Conservation (phyloP, 768 basidiomycete species). For the Amanita muscaria region DNA sequence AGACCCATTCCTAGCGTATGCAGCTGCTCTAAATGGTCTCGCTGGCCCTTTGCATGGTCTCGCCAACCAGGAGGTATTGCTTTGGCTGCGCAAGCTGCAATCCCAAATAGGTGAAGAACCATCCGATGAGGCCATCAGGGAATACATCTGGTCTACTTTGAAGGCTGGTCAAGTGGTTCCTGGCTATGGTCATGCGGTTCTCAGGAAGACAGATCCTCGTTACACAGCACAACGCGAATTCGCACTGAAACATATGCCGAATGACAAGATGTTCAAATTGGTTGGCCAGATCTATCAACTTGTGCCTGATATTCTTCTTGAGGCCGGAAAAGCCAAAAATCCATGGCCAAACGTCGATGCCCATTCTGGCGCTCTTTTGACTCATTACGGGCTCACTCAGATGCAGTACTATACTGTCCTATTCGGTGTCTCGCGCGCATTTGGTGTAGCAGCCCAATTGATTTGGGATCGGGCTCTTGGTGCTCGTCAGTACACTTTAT, state of each 20-base stretch:
- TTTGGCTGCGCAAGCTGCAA: conserved; percentile 95
- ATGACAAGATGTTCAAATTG: conserved; percentile 90
- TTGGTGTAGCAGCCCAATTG: conserved; percentile 81
- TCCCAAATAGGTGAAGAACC: conserved; percentile 77
- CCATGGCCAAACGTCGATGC: conserved; percentile 98
- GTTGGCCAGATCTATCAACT: conserved; percentile 84
- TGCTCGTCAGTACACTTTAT: conserved; percentile 55
- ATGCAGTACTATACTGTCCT: conserved; percentile 98
- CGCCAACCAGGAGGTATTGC: conserved; percentile 93
- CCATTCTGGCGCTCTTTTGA: conserved; percentile 85
- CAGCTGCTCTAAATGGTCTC: conserved; percentile 89
- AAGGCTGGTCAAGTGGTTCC: conserved; percentile 93
- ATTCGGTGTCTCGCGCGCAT: conserved; percentile 93
- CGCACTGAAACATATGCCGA: conserved; percentile 73
- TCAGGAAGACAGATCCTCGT: conserved; percentile 88
- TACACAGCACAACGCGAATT: conserved; percentile 89
- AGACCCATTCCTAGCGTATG: conserved; percentile 94
- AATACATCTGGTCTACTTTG: conserved; percentile 93
- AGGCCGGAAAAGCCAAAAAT: conserved; percentile 90
- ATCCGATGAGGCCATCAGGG: conserved; percentile 78
- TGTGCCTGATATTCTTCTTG: conserved; percentile 84
- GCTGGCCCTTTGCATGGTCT: conserved; percentile 96
- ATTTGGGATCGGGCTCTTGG: conserved; percentile 93
- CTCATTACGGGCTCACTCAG: conserved; percentile 78
- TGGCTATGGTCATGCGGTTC: conserved; percentile 81